Base-by-base conservation (phyloP, 2,329 filamentous ascomycete species). In the Neofusicoccum umdonicola region DNA sequence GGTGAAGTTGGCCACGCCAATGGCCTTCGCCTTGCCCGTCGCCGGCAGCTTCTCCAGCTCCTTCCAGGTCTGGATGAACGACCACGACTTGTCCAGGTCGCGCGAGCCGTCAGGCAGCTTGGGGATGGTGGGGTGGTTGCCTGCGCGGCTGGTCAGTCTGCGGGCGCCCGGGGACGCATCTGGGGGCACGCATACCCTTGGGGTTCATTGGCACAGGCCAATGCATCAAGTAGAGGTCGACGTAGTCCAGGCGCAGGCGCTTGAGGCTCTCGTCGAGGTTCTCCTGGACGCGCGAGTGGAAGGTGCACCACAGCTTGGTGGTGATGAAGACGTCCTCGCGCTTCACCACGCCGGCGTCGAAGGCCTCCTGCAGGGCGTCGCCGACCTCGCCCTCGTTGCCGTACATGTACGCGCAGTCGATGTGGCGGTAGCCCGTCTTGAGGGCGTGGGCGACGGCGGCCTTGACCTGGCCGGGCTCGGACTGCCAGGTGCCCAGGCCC, bases 241-340 rank as follows among this genome's bases (percentile, higher is more conserved):
- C 84, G 75, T 96, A 94, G 68, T 92, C 89, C 54, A 95, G 81
- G 1, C 91, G 90, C 41, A 96, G 80, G 66, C 85, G 84, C 78
- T 88, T 85, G 74, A 95, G 81, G 71, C 88, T 90, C 83, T 89
- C 88, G 68, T 92, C 86, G 41, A 95, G 83, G 41, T 85, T 87
- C 71, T 89, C 80, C 77, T 90, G 88, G 5, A 87, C 87, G 6
- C 88, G 83, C 35, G 85, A 86, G 77, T 90, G 88, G 80, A 90
- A 93, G 58, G 90, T 92, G 72, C 88, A 89, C 90, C 92, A 96
- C 42, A 93, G 85, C 84, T 96, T 97, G 79, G 90, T 92, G 69
- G 93, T 90, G 75, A 97, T 88, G 86, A 96, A 96, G 76, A 96
- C 89, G 27, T 97, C 92, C 79, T 91, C 87, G 66, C 91, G 89